Base-by-base conservation (phyloP, 2,329 filamentous ascomycete species). In the Epichloe amarillans region DNA sequence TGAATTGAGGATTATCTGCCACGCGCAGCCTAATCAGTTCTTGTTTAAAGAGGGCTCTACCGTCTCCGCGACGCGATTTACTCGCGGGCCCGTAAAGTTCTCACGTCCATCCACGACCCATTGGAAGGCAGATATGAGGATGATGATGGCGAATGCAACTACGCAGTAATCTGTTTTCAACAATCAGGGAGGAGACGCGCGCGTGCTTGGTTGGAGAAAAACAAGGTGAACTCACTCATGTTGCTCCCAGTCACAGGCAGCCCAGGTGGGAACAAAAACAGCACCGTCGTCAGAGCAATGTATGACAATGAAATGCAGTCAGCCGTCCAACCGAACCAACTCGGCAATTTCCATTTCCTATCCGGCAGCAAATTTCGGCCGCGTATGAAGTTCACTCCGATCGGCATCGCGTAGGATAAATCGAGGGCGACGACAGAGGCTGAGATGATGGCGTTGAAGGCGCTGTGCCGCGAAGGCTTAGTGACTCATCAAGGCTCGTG, bases 331-430 rank as follows among this genome's bases (percentile, higher is more conserved):
- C 68, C 69, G 1, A 69, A 54, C 58, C 61, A 64, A 5, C 47
- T 49, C 0, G 62, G 59, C 7, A 71, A 55, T 21, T 61, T 61
- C 54, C 69, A 71, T 0, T 61, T 60, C 7, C 64, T 51, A 4
- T 76, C 72, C 0, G 84, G 84, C 6, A 88, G 67, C 67, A 80
- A 80, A 36, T 70, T 76, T 4, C 83, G 74, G 14, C 83, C 80
- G 4, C 79, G 77, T 4, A 84, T 62, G 50, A 80, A 76, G 58
- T 88, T 86, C 56, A 89, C 80, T 0, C 76, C 72, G 45, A 87
- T 78, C 0, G 86, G 86, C 39, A 90, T 86, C 5, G 77, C 85
- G 57, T 90, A 90, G 2, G 82, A 83, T 5, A 89, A 68, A 6
- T 83, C 80, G 0, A 90, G 72, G 1, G 84, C 78, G 7, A 88